phyloP scores from a whole-genome alignment of 2,329 filamentous ascomycete genomes.

The Claviceps sp. region DNA sequence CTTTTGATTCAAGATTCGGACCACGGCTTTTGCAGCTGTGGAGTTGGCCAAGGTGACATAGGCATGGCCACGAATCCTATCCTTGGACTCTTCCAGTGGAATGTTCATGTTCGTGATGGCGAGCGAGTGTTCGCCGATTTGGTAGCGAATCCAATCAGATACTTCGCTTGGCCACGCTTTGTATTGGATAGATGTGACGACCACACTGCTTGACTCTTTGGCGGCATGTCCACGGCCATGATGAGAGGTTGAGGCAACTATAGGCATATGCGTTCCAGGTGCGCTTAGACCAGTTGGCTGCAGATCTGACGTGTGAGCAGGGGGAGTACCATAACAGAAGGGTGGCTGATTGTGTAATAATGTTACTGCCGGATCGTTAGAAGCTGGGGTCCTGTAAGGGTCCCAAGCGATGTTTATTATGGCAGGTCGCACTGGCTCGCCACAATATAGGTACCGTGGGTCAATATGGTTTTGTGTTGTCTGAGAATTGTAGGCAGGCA shows the following conservation, averaged over 20 bases:
- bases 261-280: background rate
- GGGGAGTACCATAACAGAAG: too few relatives aligned
- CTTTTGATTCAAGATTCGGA: conserved; percentile 14
- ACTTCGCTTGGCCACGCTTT: conserved; percentile 12
- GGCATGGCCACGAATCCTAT: conserved; percentile 14
- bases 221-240: conserved; percentile 2
- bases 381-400: too few relatives aligned
- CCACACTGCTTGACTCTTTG: conserved; percentile 12
- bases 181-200: conserved; percentile 15
- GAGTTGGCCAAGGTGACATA: conserved; percentile 13
- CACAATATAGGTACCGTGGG: background rate
- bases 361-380: too few relatives aligned
- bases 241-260: background rate
- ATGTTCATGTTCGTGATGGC: conserved; percentile 15
- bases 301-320: too few relatives aligned
- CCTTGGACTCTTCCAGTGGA: conserved; percentile 11
- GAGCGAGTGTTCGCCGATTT: conserved; percentile 9
- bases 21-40: conserved; percentile 11
- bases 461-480: background rate
- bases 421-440: too few relatives aligned
- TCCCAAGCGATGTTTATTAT: too few relatives aligned
- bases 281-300: background rate
- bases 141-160: conserved; percentile 15
- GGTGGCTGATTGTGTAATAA: too few relatives aligned
- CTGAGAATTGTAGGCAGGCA: conserved; percentile 2